Evolutionary conservation across 352 stramenopile species (phyloP).

Genomic region (Labyrinthula sp.): DNA sequence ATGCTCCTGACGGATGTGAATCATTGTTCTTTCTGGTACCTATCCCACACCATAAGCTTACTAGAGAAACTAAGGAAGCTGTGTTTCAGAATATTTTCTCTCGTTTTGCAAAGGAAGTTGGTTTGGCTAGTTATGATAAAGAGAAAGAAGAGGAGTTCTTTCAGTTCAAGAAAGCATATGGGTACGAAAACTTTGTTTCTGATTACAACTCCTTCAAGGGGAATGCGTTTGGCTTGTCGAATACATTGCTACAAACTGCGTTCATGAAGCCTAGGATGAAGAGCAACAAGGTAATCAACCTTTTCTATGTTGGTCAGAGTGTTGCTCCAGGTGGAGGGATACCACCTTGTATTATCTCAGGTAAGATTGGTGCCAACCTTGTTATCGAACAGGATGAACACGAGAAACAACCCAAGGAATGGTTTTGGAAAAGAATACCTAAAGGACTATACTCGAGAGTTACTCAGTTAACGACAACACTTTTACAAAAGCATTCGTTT

Average conservation of each 20-base stretch:
- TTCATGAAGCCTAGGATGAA: slow-evolving; percentile 28
- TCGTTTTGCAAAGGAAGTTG: too few relatives aligned
- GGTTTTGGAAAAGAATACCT: slow-evolving; percentile 2
- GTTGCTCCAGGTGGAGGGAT: slow-evolving; percentile 26
- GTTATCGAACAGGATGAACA: slow-evolving; percentile 1
- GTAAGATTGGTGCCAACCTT: slow-evolving; percentile 23
- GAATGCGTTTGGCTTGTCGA: slow-evolving; percentile 29
- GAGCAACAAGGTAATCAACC: slow-evolving; percentile 5
- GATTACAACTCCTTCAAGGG: slow-evolving; percentile 26
- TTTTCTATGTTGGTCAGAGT: slow-evolving; percentile 27
- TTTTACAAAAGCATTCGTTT: background rate
- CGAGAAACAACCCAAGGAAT: background rate
- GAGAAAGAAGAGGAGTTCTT: slow-evolving; percentile 14
- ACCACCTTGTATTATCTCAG: slow-evolving; percentile 27
- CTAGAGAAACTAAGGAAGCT: slow-evolving; percentile 7
- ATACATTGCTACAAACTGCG: slow-evolving; percentile 18
- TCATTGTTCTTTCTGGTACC: slow-evolving; percentile 28
- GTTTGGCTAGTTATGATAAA: slow-evolving; percentile 9
- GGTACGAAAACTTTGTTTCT: slow-evolving; percentile 15
- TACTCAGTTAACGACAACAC: slow-evolving; percentile 6
- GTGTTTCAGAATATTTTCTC: slow-evolving; percentile 1
- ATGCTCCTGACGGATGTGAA: slow-evolving; percentile 1
- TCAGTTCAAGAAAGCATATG: slow-evolving; percentile 25
- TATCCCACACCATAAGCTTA: slow-evolving; percentile 26
- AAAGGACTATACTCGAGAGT: slow-evolving; percentile 1